These are phyloP conservation scores for Gastrodia elata DNA, from an alignment of 106 monocot species.

Conservation along the genomic window DNA sequence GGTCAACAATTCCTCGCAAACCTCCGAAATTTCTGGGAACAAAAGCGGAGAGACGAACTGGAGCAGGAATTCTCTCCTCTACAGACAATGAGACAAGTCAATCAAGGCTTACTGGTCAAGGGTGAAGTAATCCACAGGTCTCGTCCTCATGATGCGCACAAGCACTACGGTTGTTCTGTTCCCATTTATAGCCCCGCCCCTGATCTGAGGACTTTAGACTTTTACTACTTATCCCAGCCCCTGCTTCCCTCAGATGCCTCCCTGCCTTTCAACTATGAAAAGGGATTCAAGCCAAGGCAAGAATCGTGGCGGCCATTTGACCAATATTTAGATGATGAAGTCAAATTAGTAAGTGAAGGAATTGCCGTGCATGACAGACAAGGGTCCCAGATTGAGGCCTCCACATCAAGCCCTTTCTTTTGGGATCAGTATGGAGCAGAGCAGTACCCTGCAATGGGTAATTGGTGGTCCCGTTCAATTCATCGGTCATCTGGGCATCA, in stretches of 20 bases:
- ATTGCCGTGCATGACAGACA: conserved; percentile 17
- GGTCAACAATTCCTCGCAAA: conserved; percentile 45
- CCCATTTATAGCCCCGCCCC: conserved; percentile 19
- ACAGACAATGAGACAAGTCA: conserved; percentile 8
- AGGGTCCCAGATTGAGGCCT: conserved; percentile 39
- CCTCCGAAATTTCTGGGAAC: conserved; percentile 57
- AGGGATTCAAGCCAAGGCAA: neutral
- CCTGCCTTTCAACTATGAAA: conserved; percentile 1
- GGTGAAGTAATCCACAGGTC: conserved; percentile 27
- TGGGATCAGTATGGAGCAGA: conserved; percentile 10
- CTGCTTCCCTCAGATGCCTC: neutral
- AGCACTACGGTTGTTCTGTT: conserved; percentile 2
- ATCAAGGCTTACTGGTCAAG: conserved; percentile 7
- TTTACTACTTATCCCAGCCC: conserved; percentile 48
- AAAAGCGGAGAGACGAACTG: conserved; percentile 19
- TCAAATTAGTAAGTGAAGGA: conserved; percentile 17
- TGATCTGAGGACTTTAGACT: conserved; percentile 46
- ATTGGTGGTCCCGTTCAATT: conserved; percentile 47
- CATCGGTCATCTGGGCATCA: conserved; percentile 3
- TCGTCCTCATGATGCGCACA: conserved; percentile 8
- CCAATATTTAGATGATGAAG: conserved; percentile 7
- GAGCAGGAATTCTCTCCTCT: conserved; percentile 12
- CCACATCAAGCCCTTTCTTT: conserved; percentile 46
- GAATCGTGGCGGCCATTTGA: conserved; percentile 5
- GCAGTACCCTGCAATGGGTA: neutral